Evolutionary conservation across 2,329 filamentous ascomycete genomes (phyloP).

Genomic region (Cordyceps pruinosa): DNA sequence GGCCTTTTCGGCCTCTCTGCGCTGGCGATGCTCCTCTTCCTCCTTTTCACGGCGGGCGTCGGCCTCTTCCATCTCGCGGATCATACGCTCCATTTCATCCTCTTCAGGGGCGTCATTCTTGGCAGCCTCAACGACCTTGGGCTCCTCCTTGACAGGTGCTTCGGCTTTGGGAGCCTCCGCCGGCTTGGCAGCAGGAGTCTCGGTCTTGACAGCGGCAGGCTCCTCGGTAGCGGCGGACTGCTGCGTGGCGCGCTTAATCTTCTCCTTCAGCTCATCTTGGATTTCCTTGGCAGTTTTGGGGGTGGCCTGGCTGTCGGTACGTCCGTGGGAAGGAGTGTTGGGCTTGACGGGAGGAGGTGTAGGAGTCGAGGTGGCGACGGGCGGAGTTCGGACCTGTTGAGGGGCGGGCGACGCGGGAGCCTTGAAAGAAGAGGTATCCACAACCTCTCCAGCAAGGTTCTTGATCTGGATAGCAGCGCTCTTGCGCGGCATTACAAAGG

Average conservation of each 20-base stretch:
- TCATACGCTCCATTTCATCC: conserved; percentile 53
- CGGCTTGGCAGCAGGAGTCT: conserved; percentile 25
- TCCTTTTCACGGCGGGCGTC: conserved; percentile 44
- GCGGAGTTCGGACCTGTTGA: conserved; percentile 56
- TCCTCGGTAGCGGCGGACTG: conserved; percentile 25
- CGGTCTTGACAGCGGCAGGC: conserved; percentile 22
- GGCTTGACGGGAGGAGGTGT: conserved; percentile 77
- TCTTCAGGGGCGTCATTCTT: conserved; percentile 37
- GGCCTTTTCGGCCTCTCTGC: conserved; percentile 38
- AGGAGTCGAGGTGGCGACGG: conserved; percentile 65
- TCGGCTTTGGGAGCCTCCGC: conserved; percentile 27
- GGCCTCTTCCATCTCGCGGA: conserved; percentile 55
- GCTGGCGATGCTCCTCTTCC: conserved; percentile 40
- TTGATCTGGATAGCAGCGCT: conserved; percentile 78
- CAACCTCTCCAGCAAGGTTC: conserved; percentile 69
- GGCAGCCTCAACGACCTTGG: conserved; percentile 23
- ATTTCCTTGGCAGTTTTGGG: conserved; percentile 75
- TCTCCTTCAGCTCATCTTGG: conserved; percentile 73
- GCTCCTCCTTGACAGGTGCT: conserved; percentile 27
- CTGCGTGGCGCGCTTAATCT: conserved; percentile 58
- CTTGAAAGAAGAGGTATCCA: conserved; percentile 60
- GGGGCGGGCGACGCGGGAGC: conserved; percentile 51
- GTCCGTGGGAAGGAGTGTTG: conserved; percentile 59
- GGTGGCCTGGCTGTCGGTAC: conserved; percentile 61
- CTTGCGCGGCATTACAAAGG: conserved; percentile 52